Evolutionary conservation across 2,329 filamentous ascomycete genomes (phyloP).

Genomic region (Fusarium tupiense): DNA sequence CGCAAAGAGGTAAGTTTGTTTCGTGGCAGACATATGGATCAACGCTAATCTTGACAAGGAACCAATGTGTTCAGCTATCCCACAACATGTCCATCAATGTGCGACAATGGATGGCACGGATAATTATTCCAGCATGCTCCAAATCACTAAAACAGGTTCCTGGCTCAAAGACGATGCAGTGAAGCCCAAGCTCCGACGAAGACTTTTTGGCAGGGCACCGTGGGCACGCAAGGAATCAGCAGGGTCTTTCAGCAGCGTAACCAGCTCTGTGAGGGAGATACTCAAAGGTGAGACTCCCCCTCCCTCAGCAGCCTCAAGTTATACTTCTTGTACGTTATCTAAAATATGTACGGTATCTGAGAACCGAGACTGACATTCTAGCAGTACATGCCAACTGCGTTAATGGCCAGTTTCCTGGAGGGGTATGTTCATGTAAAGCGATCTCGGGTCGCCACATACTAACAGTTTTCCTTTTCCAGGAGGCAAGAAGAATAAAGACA

Average conservation of each 20-base stretch:
- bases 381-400: slow-evolving; percentile 12
- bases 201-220: slow-evolving; percentile 53
- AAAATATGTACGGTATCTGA: too few relatives aligned
- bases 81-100: slow-evolving; percentile 20
- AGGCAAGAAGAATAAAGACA: slow-evolving; percentile 60
- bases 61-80: slow-evolving; percentile 20
- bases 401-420: slow-evolving; percentile 47
- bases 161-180: slow-evolving; percentile 48
- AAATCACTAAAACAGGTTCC: slow-evolving; percentile 36
- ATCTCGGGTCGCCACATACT: slow-evolving; percentile 12
- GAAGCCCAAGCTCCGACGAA: slow-evolving; percentile 45
- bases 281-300: slow-evolving; percentile 51
- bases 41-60: slow-evolving; percentile 16
- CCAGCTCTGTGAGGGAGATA: slow-evolving; percentile 54
- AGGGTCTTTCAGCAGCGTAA: slow-evolving; percentile 51
- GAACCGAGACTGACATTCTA: slow-evolving; percentile 6
- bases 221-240: slow-evolving; percentile 54
- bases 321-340: slow-evolving; percentile 10
- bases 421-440: slow-evolving; percentile 38
- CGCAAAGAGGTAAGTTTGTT: slow-evolving; percentile 21
- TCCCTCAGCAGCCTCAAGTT: slow-evolving; percentile 41
- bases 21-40: background rate
- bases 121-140: slow-evolving; percentile 30
- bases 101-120: slow-evolving; percentile 17
- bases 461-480: slow-evolving; percentile 45